Evolutionary conservation across 257 asterid genomes (phyloP).

Genomic region (Primulina huaijiensis): DNA sequence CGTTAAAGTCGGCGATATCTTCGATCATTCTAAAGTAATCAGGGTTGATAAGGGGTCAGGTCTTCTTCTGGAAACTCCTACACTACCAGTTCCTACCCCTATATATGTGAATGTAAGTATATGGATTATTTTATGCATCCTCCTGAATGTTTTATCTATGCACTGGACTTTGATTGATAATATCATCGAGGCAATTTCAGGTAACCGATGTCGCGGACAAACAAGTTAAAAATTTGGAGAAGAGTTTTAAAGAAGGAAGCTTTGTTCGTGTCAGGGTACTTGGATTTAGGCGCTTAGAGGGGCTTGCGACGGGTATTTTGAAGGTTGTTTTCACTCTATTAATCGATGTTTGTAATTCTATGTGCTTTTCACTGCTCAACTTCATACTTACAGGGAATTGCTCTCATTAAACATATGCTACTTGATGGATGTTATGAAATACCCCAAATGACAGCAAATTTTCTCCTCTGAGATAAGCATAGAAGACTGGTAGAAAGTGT

Average conservation of each 20-base stretch:
- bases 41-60: conserved; percentile 86
- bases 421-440: conserved; percentile 1
- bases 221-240: conserved; percentile 69
- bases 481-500: neutral
- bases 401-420: neutral
- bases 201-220: conserved; percentile 71
- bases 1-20: conserved; percentile 79
- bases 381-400: conserved; percentile 12
- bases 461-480: neutral
- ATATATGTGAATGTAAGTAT: conserved; percentile 80
- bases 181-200: conserved; percentile 40
- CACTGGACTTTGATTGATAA: conserved; percentile 11
- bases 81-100: conserved; percentile 76
- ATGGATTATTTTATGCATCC: conserved; percentile 14
- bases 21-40: conserved; percentile 72
- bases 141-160: conserved; percentile 4
- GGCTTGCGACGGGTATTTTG: conserved; percentile 77
- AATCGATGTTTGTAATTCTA: conserved; percentile 7
- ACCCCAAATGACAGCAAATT: conserved; percentile 1
- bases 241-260: conserved; percentile 77
- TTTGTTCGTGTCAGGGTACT: conserved; percentile 73
- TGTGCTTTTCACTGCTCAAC: conserved; percentile 2
- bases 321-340: conserved; percentile 49
- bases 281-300: conserved; percentile 90
- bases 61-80: conserved; percentile 74